A percentile compares a stretch with the other conserved stretches of the same genome.
These are phyloP conservation scores for Lachancea meyersii DNA, from an alignment of 805 yeast species.

Conservation along the genomic window DNA sequence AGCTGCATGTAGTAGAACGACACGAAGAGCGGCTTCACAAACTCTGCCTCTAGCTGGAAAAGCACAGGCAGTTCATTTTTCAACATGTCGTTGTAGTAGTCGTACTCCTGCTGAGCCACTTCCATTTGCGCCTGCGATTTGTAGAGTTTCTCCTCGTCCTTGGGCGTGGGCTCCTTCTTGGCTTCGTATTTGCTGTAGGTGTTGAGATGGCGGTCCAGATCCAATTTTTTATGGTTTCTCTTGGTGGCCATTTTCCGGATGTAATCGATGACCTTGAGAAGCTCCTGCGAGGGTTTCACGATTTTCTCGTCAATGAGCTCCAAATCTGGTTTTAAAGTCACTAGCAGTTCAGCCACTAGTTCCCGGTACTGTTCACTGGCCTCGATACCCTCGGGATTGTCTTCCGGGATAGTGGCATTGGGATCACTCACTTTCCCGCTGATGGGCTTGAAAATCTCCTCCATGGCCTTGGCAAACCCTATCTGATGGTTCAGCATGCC, in stretches of 20 bases:
- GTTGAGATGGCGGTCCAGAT: constrained; percentile 78
- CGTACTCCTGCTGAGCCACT: constrained; percentile 91
- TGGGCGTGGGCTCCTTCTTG: constrained; percentile 76
- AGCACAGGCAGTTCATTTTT: constrained; percentile 83
- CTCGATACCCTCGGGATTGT: constrained; percentile 92
- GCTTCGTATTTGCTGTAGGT: constrained; percentile 65
- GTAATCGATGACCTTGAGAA: constrained; percentile 70
- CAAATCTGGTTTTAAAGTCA: constrained; percentile 82
- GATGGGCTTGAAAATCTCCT: constrained; percentile 93
- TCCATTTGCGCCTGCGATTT: constrained; percentile 83
- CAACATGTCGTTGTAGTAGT: constrained; percentile 91
- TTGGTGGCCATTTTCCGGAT: constrained; percentile 92
- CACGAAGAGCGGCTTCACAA: constrained; percentile 89
- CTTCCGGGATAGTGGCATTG: constrained; percentile 77
- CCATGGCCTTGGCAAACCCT: constrained; percentile 92
- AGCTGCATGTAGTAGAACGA: constrained; percentile 96
- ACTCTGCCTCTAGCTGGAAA: constrained; percentile 83
- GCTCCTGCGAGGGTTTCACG: constrained; percentile 85
- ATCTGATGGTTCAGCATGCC: constrained; percentile 92
- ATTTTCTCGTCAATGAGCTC: constrained; percentile 86
- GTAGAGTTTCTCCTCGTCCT: constrained; percentile 88
- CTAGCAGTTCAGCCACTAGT: constrained; percentile 80
- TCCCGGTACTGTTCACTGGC: constrained; percentile 90
- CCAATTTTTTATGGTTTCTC: constrained; percentile 92
- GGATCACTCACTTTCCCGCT: constrained; percentile 91